Percentiles rank a stretch among this genome's conserved stretches.
Evolutionary conservation across 1,284 basidiomycete species (phyloP).

Genomic region (Pisolithus thermaeus): DNA sequence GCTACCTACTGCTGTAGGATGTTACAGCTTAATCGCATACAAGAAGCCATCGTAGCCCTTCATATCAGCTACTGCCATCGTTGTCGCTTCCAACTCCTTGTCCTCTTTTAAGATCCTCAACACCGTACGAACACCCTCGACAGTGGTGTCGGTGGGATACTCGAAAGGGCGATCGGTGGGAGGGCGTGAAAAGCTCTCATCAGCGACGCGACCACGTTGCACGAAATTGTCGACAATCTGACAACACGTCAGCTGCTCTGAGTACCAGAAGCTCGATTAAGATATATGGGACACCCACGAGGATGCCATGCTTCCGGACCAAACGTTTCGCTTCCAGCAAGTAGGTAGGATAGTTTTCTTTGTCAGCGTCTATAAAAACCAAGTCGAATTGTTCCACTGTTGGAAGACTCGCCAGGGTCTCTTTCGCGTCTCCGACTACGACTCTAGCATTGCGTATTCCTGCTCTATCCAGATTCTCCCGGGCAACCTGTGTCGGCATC

Average conservation of each 20-base stretch:
- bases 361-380: conserved; percentile 62
- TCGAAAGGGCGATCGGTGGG: too few relatives aligned
- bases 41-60: conserved; percentile 61
- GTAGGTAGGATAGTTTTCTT: conserved; percentile 42
- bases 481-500: conserved; percentile 41
- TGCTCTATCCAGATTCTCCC: conserved; percentile 44
- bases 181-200: conserved; percentile 25
- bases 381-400: conserved; percentile 48
- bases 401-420: conserved; percentile 38
- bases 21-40: conserved; percentile 14
- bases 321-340: conserved; percentile 53
- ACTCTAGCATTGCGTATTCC: conserved; percentile 45
- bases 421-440: conserved; percentile 44
- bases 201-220: conserved; percentile 42
- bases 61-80: conserved; percentile 54
- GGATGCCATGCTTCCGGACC: conserved; percentile 47
- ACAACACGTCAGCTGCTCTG: not conserved
- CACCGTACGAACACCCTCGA: conserved; percentile 46
- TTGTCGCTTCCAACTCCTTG: conserved; percentile 52
- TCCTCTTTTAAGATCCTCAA: conserved; percentile 48
- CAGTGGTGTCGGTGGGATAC: conserved; percentile 24
- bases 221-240: conserved; percentile 64
- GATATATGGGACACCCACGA: conserved; percentile 33
- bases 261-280: not conserved
- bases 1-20: too few relatives aligned